Evolutionary conservation across 768 basidiomycete genomes (phyloP).

Genomic region (Xerocomellus amylosporus): DNA sequence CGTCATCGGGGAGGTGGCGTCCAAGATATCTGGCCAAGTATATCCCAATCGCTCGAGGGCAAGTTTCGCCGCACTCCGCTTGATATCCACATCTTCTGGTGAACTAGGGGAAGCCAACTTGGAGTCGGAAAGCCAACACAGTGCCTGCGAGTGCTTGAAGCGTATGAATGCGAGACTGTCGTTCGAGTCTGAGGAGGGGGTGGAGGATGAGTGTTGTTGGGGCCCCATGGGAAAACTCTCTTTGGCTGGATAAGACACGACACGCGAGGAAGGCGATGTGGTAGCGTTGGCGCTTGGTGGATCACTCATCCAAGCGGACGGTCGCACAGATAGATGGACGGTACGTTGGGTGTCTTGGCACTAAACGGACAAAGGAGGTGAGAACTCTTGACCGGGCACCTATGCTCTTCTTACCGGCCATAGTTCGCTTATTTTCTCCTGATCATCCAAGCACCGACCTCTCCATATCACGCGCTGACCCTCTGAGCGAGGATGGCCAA

Average conservation of each 20-base stretch:
- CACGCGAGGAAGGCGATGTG: slow-evolving; percentile 6
- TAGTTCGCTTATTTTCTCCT: slow-evolving; percentile 60
- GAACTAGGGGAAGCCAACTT: slow-evolving; percentile 12
- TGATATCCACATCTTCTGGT: slow-evolving; percentile 11
- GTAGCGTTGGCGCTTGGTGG: slow-evolving; percentile 41
- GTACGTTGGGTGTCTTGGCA: slow-evolving; percentile 53
- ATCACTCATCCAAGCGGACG: slow-evolving; percentile 64
- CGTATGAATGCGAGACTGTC: slow-evolving; percentile 19
- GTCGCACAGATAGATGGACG: slow-evolving; percentile 77
- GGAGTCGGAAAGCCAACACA: slow-evolving; percentile 24
- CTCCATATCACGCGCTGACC: slow-evolving; percentile 77
- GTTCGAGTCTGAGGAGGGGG: not conserved
- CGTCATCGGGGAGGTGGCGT: slow-evolving; percentile 32
- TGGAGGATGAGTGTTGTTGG: slow-evolving; percentile 5
- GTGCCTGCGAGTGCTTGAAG: slow-evolving; percentile 26
- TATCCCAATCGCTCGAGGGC: slow-evolving; percentile 37
- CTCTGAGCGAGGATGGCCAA: slow-evolving; percentile 62
- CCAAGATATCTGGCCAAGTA: slow-evolving; percentile 44
- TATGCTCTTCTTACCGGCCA: slow-evolving; percentile 56
- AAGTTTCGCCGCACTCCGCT: slow-evolving; percentile 23
- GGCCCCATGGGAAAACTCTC: not conserved
- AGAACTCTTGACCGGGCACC: not conserved
- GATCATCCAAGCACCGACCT: slow-evolving; percentile 63
- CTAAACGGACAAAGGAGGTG: slow-evolving; percentile 33
- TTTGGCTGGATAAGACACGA: not conserved